A percentile compares a stretch with the other conserved stretches of the same genome.
phyloP scores from a whole-genome alignment of 2,329 filamentous ascomycete genomes.

The Diaporthe vaccinii region DNA sequence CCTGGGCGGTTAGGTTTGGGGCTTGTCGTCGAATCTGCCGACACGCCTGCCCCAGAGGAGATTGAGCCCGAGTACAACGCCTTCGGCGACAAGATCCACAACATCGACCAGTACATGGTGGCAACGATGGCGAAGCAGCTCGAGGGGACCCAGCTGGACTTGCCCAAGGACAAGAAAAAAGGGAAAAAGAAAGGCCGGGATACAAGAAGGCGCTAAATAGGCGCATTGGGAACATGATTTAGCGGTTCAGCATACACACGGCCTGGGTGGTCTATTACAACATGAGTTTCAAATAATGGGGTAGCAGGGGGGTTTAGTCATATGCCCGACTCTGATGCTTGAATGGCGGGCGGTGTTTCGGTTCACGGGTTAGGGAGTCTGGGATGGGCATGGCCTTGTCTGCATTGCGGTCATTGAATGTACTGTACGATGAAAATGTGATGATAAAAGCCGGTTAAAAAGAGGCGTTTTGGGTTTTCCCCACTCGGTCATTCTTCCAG shows the following conservation, averaged over 20 bases:
- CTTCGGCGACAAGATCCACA: conserved; percentile 68
- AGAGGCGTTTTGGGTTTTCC: background rate
- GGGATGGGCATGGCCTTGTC: conserved; percentile 6
- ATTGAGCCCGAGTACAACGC: conserved; percentile 68
- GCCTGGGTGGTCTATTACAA: background rate
- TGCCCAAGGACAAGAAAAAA: conserved; percentile 76
- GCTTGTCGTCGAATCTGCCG: conserved; percentile 54
- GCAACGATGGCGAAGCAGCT: conserved; percentile 74
- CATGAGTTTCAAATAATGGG: background rate
- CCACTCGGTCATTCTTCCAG: background rate
- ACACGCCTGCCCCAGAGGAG: conserved; percentile 49
- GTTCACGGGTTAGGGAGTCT: conserved; percentile 6
- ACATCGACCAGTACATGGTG: conserved; percentile 83
- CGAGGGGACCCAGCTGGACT: conserved; percentile 70
- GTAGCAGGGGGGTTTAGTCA: background rate
- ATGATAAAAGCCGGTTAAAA: conserved; percentile 45
- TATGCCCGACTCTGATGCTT: background rate
- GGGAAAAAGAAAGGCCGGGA: conserved; percentile 72
- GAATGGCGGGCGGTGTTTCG: conserved; percentile 5
- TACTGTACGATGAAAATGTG: conserved; percentile 31
- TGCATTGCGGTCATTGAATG: conserved; percentile 13
- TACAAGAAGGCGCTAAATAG: conserved; percentile 61
- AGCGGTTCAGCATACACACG: background rate
- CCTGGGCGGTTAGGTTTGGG: conserved; percentile 54
- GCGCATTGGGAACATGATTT: background rate